phyloP scores from a whole-genome alignment of 306 rosid genomes.

The Dryas octopetala region DNA sequence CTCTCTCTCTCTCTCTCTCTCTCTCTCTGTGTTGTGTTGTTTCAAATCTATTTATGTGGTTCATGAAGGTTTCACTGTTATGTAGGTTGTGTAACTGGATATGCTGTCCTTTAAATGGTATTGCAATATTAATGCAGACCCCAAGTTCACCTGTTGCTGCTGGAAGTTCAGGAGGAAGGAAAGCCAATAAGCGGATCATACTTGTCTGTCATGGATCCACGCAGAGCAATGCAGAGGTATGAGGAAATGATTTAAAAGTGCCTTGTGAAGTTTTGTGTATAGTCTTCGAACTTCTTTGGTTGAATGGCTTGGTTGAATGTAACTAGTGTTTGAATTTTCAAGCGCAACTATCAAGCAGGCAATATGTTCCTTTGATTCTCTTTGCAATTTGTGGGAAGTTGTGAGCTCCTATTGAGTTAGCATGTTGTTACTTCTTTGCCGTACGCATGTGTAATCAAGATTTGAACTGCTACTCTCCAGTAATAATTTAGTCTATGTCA shows the following conservation, averaged over 20 bases:
- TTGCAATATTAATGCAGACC: slow-evolving; percentile 63
- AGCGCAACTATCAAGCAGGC: not conserved
- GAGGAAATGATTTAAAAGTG: slow-evolving; percentile 12
- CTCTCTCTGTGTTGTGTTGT: not conserved
- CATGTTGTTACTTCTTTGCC: not conserved
- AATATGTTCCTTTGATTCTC: not conserved
- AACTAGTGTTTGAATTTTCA: not conserved
- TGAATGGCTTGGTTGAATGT: not conserved
- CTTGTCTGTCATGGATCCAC: slow-evolving; percentile 83
- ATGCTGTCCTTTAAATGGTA: slow-evolving; percentile 29
- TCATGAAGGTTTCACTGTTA: slow-evolving; percentile 13
- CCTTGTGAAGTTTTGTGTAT: not conserved
- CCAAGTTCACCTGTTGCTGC: slow-evolving; percentile 87
- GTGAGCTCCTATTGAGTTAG: slow-evolving; percentile 1
- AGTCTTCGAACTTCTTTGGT: not conserved
- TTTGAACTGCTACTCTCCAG: not conserved
- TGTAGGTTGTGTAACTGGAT: slow-evolving; percentile 24
- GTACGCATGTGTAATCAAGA: not conserved
- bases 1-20: not conserved
- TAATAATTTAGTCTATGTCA: not conserved
- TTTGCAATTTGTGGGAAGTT: slow-evolving; percentile 19
- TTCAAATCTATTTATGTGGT: not conserved
- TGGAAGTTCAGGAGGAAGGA: slow-evolving; percentile 80
- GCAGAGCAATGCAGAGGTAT: slow-evolving; percentile 57
- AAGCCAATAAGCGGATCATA: slow-evolving; percentile 53